Base-by-base conservation (phyloP, 2,329 filamentous ascomycete genomes). In the Pestalotiopsis sp. region DNA sequence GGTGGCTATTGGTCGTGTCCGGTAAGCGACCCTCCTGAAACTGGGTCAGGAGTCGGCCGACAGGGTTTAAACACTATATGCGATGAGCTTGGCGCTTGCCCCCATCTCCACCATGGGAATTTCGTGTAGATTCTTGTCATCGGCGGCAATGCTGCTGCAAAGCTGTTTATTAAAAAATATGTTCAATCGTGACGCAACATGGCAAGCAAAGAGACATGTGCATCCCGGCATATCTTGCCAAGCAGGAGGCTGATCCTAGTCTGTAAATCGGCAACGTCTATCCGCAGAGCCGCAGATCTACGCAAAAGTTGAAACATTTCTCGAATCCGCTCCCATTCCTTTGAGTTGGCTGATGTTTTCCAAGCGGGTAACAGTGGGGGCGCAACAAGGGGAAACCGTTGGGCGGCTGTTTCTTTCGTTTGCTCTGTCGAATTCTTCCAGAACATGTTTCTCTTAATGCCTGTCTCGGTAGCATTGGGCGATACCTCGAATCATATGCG, bases 11-110 rank as follows among this genome's bases (percentile, higher is more conserved):
- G 63, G 49, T 38, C 25, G 25, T 25, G 17, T 14, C 38, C 11
- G 41, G 63, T 39, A 23, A 66, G 31, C 27, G 63, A 36, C 39
- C 41, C 63, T 66, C 63, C 63, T 56, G 63, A 66, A 66, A 66
- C 49, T 27, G 41, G 63, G n/a, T 13, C n/a, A 45, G 45, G 63
- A 39, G 41, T 23, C 23, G n/a, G 25, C 14, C n/a, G 36, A 49
- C 63, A 66, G 63, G 63, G 63, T 25, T 7, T 66, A 58, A 38
- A 57, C 63, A 66, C 63, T 66, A 66, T 66, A 66, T 38, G 14
- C 52, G 63, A 66, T 49, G 39, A 20, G 20, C 63, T 66, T 66
- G 63, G 45, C 63, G 36, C 17, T 66, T 9, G 31, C 63, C 27
- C 25, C 20, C 12, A 36, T 64, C 38, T 38, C n/a, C 38, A 25